Base-by-base conservation (phyloP, 2,329 filamentous ascomycete species). In the Thielaviopsis populi region DNA sequence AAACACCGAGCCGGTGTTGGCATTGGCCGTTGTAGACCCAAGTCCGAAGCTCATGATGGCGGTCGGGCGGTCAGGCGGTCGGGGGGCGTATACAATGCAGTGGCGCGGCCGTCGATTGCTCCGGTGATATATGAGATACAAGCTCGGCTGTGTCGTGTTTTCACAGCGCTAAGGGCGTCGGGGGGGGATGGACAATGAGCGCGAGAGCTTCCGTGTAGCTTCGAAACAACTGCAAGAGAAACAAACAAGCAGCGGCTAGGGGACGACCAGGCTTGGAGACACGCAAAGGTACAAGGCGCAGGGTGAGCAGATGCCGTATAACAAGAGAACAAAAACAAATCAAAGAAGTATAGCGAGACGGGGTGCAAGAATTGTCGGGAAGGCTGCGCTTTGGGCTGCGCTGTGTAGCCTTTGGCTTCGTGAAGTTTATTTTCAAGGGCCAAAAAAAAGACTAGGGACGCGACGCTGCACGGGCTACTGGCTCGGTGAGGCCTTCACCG, bases 1-100 rank as follows among this genome's bases (percentile, higher is more conserved):
- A 59, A 64, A 62, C 27, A 65, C 50, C 27, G 62, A 58, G 48
- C 63, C 19, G 46, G 65, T 64, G 69, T 58, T 66, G 63, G 50
- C 24, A 15, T 54, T 65, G 37, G 64, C 33, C 24, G 41, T 30
- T n/a, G 53, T 56, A 30, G 53, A 56, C 33, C 54, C 59, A 27
- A 53, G 27, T 42, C 65, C 62, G 46, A 62, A 59, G 61, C 50
- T 65, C 64, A 67, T 66, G 59, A 59, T 53, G 22, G 42, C 53
- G 53, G 11, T n/a, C 24, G n/a, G 42, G 42, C n/a, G 42, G 42
- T 46, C 15, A n/a, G 17, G 8, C 8, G 42, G 37, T 50, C 7
- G 27, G 24, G 8, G 53, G n/a, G n/a, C n/a, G n/a, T n/a, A 50
- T 48, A 22, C 5, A 15, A n/a, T 46, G 15, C 10, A 11, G n/a